These are phyloP conservation scores for Biscogniauxia marginata DNA, from an alignment of 2,329 filamentous ascomycete species.

Conservation along the genomic window DNA sequence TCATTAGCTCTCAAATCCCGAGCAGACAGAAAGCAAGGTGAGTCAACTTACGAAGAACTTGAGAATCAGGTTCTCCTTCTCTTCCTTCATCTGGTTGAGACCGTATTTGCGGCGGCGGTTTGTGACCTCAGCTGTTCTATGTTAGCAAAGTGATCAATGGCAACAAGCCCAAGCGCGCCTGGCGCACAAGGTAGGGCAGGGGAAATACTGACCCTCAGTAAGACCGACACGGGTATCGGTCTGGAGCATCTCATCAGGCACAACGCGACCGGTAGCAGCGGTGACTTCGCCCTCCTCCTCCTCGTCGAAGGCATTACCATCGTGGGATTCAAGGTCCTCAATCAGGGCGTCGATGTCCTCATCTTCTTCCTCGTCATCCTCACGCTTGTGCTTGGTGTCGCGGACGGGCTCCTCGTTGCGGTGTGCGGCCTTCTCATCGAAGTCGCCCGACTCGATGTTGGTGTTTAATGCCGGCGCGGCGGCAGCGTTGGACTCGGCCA, in stretches of 20 bases:
- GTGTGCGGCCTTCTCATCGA: slow-evolving; percentile 60
- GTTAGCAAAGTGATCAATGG: slow-evolving; percentile 4
- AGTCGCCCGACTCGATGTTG: slow-evolving; percentile 62
- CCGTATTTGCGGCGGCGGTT: slow-evolving; percentile 65
- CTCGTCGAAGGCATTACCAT: slow-evolving; percentile 65
- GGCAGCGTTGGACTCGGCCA: slow-evolving; percentile 55
- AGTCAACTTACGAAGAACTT: slow-evolving; percentile 61
- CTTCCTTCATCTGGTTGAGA: slow-evolving; percentile 87
- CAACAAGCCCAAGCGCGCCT: slow-evolving; percentile 41
- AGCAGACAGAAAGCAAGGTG: slow-evolving; percentile 22
- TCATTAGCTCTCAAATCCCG: background rate
- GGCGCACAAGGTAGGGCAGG: slow-evolving; percentile 47
- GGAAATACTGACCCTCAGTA: slow-evolving; percentile 65
- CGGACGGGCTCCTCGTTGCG: slow-evolving; percentile 34
- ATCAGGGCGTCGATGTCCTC: slow-evolving; percentile 86
- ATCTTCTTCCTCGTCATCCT: slow-evolving; percentile 69
- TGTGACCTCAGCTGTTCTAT: slow-evolving; percentile 27
- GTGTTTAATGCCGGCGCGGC: slow-evolving; percentile 60
- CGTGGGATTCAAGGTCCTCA: slow-evolving; percentile 80
- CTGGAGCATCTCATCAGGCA: slow-evolving; percentile 70
- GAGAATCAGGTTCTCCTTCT: slow-evolving; percentile 79
- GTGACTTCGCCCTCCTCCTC: slow-evolving; percentile 58
- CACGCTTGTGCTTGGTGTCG: slow-evolving; percentile 41
- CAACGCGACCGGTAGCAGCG: slow-evolving; percentile 54
- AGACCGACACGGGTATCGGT: slow-evolving; percentile 74